These are phyloP conservation scores for Phytophthora boehmeriae DNA, from an alignment of 352 stramenopile genomes.

Conservation along the genomic window DNA sequence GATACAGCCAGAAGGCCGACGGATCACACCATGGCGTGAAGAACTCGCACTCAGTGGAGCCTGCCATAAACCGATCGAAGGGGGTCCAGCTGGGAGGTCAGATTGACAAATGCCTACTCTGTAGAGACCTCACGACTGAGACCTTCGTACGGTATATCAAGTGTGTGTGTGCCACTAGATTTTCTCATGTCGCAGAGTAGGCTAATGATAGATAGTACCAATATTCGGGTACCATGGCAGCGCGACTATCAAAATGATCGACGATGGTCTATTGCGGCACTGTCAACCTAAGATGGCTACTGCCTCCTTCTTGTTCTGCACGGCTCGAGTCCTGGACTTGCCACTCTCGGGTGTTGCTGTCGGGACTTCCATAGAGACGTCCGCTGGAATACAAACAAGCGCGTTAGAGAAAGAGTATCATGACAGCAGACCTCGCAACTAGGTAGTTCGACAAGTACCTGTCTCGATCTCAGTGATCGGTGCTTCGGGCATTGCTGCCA, in stretches of 20 bases:
- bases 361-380: constrained; percentile 16
- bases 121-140: too few relatives aligned
- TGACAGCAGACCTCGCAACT: neutral
- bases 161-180: too few relatives aligned
- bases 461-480: constrained; percentile 48
- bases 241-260: too few relatives aligned
- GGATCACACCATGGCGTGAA: constrained; percentile 71
- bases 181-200: too few relatives aligned
- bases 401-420: neutral
- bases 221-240: too few relatives aligned
- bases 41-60: constrained; percentile 47
- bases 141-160: too few relatives aligned
- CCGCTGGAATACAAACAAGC: constrained; percentile 7
- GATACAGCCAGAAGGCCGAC: constrained; percentile 59
- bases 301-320: constrained; percentile 32
- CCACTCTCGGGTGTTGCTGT: constrained; percentile 16
- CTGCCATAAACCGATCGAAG: constrained; percentile 10
- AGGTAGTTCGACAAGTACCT: constrained; percentile 32
- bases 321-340: constrained; percentile 15
- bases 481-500: constrained; percentile 61
- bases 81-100: neutral
- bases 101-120: too few relatives aligned
- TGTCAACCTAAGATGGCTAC: constrained; percentile 39
- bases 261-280: neutral
- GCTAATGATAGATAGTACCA: too few relatives aligned